These are phyloP conservation scores for Euphorbia lathyris DNA, from an alignment of 345 rosid genomes.

Conservation along the genomic window DNA sequence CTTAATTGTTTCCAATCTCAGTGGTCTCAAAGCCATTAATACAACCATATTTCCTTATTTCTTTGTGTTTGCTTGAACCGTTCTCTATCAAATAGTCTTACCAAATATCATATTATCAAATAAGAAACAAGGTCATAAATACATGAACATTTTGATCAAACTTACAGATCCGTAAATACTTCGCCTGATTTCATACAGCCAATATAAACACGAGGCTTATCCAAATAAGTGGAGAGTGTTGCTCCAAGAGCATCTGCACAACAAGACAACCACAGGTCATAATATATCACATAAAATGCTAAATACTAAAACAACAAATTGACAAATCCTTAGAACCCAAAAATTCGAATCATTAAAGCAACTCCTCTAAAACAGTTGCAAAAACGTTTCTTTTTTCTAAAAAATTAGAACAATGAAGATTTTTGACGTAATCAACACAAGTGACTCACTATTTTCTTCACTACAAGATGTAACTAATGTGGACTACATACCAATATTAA, in stretches of 20 bases:
- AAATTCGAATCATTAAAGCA: not conserved
- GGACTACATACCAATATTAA: slow-evolving; percentile 59
- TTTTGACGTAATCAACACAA: not conserved
- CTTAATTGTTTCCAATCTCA: no score
- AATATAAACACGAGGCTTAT: slow-evolving; percentile 65
- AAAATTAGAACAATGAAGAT: not conserved
- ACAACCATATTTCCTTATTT: no score
- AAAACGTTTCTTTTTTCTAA: not conserved
- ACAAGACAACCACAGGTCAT: slow-evolving; percentile 14
- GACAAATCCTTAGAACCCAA: not conserved
- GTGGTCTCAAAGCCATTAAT: no score
- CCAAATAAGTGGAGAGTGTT: slow-evolving; percentile 58
- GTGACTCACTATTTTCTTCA: slow-evolving; percentile 4
- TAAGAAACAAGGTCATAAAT: not conserved
- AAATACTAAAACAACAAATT: not conserved
- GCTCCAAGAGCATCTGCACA: slow-evolving; percentile 65
- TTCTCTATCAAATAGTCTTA: no score
- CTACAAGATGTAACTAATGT: slow-evolving; percentile 1
- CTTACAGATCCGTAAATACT: slow-evolving; percentile 75
- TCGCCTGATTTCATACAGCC: slow-evolving; percentile 90
- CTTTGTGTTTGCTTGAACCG: no score
- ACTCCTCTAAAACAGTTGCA: slow-evolving; percentile 1
- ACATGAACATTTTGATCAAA: slow-evolving; percentile 17
- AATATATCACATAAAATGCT: not conserved
- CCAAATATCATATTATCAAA: not conserved